Base-by-base conservation (phyloP, 169 alveolate species). In the Cyclospora cayetanensis region DNA sequence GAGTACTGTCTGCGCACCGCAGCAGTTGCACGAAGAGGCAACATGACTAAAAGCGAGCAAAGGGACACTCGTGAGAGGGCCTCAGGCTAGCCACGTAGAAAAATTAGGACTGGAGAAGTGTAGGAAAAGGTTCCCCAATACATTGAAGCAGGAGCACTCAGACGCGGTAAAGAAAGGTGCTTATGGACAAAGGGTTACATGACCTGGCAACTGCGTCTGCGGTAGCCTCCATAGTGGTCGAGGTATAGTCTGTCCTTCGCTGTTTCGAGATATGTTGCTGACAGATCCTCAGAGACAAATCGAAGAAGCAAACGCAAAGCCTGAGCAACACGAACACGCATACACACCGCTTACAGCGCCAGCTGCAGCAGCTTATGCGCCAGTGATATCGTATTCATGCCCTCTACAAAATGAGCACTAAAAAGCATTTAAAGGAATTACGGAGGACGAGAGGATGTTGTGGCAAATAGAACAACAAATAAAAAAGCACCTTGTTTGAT, bases 241-340 rank as follows among this genome's bases (percentile, higher is more conserved):
- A 90, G 66, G 91, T 90, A 90, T 34, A 90, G 93, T 27, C 93
- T 39, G 55, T 90, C 93, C 66, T 80, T 90, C 50, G 93, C 91
- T 0, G 52, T 60, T 46, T 90, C 93, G 20, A 90, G 50, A 74
- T 63, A 90, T 3, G 88, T 79, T 66, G 79, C 68, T 27, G 93
- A 90, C 27, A 90, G 50, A 37, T 70, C 87, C 46, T 65, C 66
- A 53, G 77, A 52, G 35, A 79, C 70, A 25, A 90, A 80, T 41
- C 55, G 68, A 42, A 66, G 91, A 39, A 90, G 29, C 65, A 41
- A 79, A 2, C 80, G 77, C 55, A 80, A 18, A n/a, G 82, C 93
- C 93, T 68, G 41, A 15, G 20, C 9, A 53, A 4, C n/a, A 37
- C 29, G 76, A 35, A 25, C 41, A 52, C 39, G 12, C 46, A 31